phyloP scores from a whole-genome alignment of 2,329 filamentous ascomycete species.

The Cladosporium austrohemisphaericum region DNA sequence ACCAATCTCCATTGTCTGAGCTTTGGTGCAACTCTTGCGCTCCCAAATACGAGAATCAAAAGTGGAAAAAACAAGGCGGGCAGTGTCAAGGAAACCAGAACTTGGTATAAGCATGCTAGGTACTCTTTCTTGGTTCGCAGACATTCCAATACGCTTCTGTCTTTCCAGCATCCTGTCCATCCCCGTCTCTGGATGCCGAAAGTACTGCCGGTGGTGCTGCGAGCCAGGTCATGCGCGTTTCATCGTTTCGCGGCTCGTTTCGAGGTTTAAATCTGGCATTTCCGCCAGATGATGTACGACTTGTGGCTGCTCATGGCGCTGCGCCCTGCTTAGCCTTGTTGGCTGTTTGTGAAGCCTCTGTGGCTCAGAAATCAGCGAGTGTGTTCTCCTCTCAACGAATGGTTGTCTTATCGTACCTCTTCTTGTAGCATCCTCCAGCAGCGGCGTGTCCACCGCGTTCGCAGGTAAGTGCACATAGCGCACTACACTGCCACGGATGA shows the following conservation, averaged over 20 bases:
- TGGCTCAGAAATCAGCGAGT: conserved; percentile 11
- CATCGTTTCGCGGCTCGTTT: conserved; percentile 13
- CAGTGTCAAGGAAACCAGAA: conserved; percentile 20
- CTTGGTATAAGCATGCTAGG: conserved; percentile 16
- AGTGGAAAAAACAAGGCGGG: not conserved
- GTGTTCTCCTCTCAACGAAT: conserved; percentile 17
- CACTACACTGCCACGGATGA: conserved; percentile 89
- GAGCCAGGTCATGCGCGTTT: conserved; percentile 5
- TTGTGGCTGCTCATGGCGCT: conserved; percentile 5
- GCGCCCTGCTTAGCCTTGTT: conserved; percentile 34
- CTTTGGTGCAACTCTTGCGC: not conserved
- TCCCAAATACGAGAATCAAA: not conserved
- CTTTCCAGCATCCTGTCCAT: not conserved
- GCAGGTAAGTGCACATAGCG: conserved; percentile 87
- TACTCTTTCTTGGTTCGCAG: conserved; percentile 9
- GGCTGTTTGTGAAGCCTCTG: conserved; percentile 33
- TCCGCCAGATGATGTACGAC: not conserved
- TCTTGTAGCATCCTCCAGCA: conserved; percentile 87
- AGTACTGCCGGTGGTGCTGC: conserved; percentile 8
- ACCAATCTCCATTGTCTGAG: not conserved
- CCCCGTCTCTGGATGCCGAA: conserved; percentile 6
- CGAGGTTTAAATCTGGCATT: conserved; percentile 1
- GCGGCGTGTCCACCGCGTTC: conserved; percentile 74
- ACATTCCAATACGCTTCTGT: not conserved
- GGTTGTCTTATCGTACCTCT: conserved; percentile 55